Percentiles rank a stretch among this genome's conserved stretches.
phyloP scores from a whole-genome alignment of 139 green algal genomes.

The Ettlia oleoabundans region DNA sequence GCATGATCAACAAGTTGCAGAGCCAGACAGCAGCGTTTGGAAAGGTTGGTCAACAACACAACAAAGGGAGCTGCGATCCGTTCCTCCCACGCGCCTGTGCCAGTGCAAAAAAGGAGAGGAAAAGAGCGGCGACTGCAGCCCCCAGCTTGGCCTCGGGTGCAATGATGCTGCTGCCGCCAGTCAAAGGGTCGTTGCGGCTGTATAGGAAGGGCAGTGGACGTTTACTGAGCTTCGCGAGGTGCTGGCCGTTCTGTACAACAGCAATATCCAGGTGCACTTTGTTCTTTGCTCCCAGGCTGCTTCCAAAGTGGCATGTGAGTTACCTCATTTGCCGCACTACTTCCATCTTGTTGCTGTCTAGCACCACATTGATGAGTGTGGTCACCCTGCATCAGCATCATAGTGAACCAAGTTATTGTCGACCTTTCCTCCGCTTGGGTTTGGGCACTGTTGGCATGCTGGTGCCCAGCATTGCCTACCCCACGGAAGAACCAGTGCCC shows the following conservation, averaged over 20 bases:
- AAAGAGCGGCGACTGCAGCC: not conserved
- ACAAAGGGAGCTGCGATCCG: too few species aligned
- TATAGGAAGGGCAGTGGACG: too few species aligned
- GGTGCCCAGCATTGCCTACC: not conserved
- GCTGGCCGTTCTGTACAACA: too few species aligned
- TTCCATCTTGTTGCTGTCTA: constrained; percentile 5
- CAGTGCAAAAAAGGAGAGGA: constrained; percentile 21
- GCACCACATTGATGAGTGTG: constrained; percentile 11
- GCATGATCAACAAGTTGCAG: too few species aligned
- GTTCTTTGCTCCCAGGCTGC: too few species aligned
- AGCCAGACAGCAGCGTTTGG: too few species aligned
- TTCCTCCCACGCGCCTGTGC: not conserved
- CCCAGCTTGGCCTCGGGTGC: constrained; percentile 26
- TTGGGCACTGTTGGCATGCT: not conserved
- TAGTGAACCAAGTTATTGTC: too few species aligned
- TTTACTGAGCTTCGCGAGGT: too few species aligned
- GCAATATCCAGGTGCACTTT: too few species aligned
- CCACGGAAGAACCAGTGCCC: constrained; percentile 12
- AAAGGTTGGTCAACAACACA: too few species aligned
- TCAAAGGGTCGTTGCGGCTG: not conserved
- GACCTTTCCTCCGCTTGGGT: too few species aligned
- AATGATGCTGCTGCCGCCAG: constrained; percentile 15
- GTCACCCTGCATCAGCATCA: not conserved
- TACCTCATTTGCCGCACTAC: constrained; percentile 22
- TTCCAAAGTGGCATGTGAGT: too few species aligned